Conservation (phyloP, 805 yeast genomes). For the Wickerhamomyces mucosus region DNA sequence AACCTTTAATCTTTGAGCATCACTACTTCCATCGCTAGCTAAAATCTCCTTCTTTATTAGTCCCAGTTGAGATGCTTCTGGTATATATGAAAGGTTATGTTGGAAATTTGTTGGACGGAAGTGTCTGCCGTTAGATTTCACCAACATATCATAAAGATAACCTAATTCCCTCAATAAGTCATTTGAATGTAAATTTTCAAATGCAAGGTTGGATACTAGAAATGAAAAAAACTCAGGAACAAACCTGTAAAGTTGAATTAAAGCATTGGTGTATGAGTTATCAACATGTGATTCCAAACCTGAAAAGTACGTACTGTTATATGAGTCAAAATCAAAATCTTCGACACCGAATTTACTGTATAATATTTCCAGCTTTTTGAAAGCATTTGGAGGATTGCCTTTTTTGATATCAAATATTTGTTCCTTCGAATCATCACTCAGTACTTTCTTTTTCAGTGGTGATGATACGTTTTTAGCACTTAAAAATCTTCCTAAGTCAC, state of each 20-base stretch:
- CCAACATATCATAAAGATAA: conserved; percentile 84
- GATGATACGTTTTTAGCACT: conserved; percentile 35
- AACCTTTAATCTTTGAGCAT: conserved; percentile 30
- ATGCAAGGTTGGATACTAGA: conserved; percentile 45
- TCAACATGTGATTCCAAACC: conserved; percentile 88
- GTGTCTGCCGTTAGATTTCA: conserved; percentile 67
- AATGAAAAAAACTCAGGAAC: conserved; percentile 65
- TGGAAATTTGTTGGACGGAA: conserved; percentile 80
- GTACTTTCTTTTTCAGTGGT: conserved; percentile 5
- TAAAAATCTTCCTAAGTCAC: conserved; percentile 37
- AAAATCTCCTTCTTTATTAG: conserved; percentile 33
- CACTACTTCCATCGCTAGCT: conserved; percentile 1
- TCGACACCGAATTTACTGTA: conserved; percentile 89
- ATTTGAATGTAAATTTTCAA: conserved; percentile 34
- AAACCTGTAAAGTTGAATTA: conserved; percentile 73
- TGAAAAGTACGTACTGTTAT: conserved; percentile 62
- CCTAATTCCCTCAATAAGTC: conserved; percentile 77
- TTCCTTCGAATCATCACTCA: conserved; percentile 14
- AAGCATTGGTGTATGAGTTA: conserved; percentile 67
- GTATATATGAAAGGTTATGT: conserved; percentile 34
- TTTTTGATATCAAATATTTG: conserved; percentile 24
- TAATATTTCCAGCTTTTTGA: conserved; percentile 61
- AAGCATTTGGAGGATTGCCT: conserved; percentile 52
- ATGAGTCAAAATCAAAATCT: conserved; percentile 85
- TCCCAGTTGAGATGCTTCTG: conserved; percentile 43